Evolutionary conservation across 169 alveolate species (phyloP).

Genomic region (Plasmodium falciparum): DNA sequence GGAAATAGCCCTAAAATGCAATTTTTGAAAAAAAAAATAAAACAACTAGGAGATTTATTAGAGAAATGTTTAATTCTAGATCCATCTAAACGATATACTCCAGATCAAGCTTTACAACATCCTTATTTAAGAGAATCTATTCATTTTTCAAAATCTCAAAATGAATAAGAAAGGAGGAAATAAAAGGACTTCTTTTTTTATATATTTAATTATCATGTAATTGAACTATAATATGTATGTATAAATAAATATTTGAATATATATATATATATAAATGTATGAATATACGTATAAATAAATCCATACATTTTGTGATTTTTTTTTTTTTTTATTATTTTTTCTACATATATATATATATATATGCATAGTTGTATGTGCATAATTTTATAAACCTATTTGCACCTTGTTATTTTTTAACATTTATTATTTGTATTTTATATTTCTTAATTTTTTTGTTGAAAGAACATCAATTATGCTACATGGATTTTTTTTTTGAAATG

Average conservation of each 20-base stretch:
- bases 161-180: slow-evolving; percentile 20
- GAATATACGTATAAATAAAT: background rate
- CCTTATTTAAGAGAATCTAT: slow-evolving; percentile 90
- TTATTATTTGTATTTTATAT: slow-evolving; percentile 35
- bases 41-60: slow-evolving; percentile 94
- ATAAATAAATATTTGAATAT: background rate
- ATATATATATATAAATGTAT: slow-evolving; percentile 3
- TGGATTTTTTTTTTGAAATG: slow-evolving; percentile 50
- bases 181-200: no score
- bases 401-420: slow-evolving; percentile 1
- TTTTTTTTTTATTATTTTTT: slow-evolving; percentile 8
- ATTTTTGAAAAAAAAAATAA: slow-evolving; percentile 82
- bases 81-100: slow-evolving; percentile 95
- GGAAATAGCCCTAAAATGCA: slow-evolving; percentile 82
- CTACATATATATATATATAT: background rate
- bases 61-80: slow-evolving; percentile 95
- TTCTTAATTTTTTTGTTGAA: slow-evolving; percentile 73
- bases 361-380: background rate
- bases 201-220: no score
- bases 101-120: slow-evolving; percentile 97
- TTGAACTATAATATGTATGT: background rate
- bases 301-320: background rate
- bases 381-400: background rate
- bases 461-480: slow-evolving; percentile 55
- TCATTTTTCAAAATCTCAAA: slow-evolving; percentile 64